Evolutionary conservation across 352 stramenopile species (phyloP), one percentile per base, ranked within the genome.

Genomic region (Globisporangium camurandrum): DNA sequence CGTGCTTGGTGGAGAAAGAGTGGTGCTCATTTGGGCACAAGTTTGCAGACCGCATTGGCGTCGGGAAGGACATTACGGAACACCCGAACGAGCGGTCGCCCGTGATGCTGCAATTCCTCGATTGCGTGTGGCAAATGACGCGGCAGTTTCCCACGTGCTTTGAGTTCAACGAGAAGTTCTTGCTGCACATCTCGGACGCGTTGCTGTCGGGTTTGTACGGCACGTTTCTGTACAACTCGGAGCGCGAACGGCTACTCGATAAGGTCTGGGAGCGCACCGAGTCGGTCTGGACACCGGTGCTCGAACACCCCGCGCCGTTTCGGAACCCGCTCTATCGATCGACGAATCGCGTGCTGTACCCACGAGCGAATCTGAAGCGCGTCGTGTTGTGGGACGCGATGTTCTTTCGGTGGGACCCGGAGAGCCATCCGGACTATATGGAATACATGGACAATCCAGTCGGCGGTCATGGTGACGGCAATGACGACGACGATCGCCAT

Each of bases 21-120:
- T 94, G 81, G 81, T 93, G 75, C 36, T 84, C 79, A 3, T 96
- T 96, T 40, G 87, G 87, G 10, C 85, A 95, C 71, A 95, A 93
- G 59, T 96, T 96, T 52, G 69, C 77, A 0, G 83, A 96, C 41
- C 69, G 87, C 19, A 70, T 89, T 54, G 82, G 86, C 9, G 75
- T 91, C 23, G 81, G 79, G 47, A 91, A 88, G 38, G 79, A 93
- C 48, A 78, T 74, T 16, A 79, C 63, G 9, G 80, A 93, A 49
- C 66, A 88, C 56, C 77, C 79, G 16, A 90, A 89, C 48, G 80
- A 94, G 56, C 74, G 79, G 22, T 93, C 80, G 9, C 84, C 84
- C 20, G 79, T 94, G 24, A 90, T 94, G 75, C 56, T 92, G 12
- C 84, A 94, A 61, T 94, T 93, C 47, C 55, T 94, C 33, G 84